Base-by-base conservation (phyloP, 2,329 filamentous ascomycete genomes). In the Talaromyces verruculosus region DNA sequence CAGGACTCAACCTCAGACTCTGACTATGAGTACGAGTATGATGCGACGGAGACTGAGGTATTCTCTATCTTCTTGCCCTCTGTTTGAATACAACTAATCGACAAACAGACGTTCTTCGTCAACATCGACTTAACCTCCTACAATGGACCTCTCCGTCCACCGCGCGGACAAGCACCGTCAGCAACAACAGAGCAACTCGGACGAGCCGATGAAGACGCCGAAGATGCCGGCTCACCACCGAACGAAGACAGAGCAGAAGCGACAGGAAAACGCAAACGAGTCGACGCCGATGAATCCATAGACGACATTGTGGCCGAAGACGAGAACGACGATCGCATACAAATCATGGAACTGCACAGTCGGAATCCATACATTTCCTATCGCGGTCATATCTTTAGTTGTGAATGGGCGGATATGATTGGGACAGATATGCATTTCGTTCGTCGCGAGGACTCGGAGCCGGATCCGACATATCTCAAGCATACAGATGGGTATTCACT, bases 341-440 rank as follows among this genome's bases (percentile, higher is more conserved):
- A 97, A 73, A 89, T 97, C 61, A 82, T 95, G n/a, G 92, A 92
- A 33, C 83, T 97, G 3, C 90, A 96, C 76, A 89, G 89, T 0
- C 73, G 80, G 2, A 89, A 91, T 59, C 94, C 94, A 0, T 81
- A 97, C 33, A 84, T 97, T 67, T 90, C 90, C 25, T 96, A 96
- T 78, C 85, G 89, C 66, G 91, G 90, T 35, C 87, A 89, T 68
- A 81, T 96, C 25, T 95, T 93, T 74, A 88, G 87, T 69, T 94
- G 92, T 69, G 81, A 87, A 55, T 98, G 94, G 94, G 86, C 87
- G 11, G 88, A 91, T 68, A 90, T 92, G 67, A 86, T 96, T 51
- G 94, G 94, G 41, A 96, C 93, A 0, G 92, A 96, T 70, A 81
- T 93, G 69, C 85, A 96, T 49, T 89, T 97, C 72, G 84, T 84